phyloP scores from a whole-genome alignment of 2,329 filamentous ascomycete genomes.

The Colletotrichum noveboracense region DNA sequence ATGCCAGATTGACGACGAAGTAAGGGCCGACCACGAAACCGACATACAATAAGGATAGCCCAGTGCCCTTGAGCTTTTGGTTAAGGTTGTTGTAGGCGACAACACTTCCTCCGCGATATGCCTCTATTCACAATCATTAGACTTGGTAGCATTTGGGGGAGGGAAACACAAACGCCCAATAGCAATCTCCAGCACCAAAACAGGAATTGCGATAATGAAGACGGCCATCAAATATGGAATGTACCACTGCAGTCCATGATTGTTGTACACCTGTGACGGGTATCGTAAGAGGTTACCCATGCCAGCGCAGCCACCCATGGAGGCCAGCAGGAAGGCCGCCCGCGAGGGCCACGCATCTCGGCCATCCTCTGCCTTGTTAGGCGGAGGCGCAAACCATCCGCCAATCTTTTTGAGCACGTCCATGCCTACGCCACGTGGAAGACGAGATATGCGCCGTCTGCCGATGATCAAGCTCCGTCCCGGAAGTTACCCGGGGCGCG shows the following conservation, averaged over 20 bases:
- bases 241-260: slow-evolving; percentile 65
- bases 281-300: slow-evolving; percentile 64
- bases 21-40: slow-evolving; percentile 62
- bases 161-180: slow-evolving; percentile 61
- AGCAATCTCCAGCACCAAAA: slow-evolving; percentile 64
- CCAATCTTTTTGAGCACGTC: slow-evolving; percentile 33
- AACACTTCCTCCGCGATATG: slow-evolving; percentile 60
- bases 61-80: slow-evolving; percentile 57
- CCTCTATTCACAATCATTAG: slow-evolving; percentile 32
- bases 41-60: slow-evolving; percentile 56
- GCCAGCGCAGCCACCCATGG: slow-evolving; percentile 63
- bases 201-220: slow-evolving; percentile 60
- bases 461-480: background rate
- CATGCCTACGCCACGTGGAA: background rate
- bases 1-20: slow-evolving; percentile 61
- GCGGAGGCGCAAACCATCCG: slow-evolving; percentile 38
- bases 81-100: slow-evolving; percentile 61
- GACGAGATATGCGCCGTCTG: background rate
- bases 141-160: background rate
- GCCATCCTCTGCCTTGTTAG: slow-evolving; percentile 41
- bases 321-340: slow-evolving; percentile 59
- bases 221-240: slow-evolving; percentile 62
- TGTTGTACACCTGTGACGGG: slow-evolving; percentile 64
- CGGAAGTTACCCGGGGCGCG: background rate
- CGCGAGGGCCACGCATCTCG: slow-evolving; percentile 62